Percentiles rank a stretch among this genome's conserved stretches.
These are phyloP conservation scores for Teratosphaeriaceae sp. DNA, from an alignment of 2,329 filamentous ascomycete species.

Conservation along the genomic window DNA sequence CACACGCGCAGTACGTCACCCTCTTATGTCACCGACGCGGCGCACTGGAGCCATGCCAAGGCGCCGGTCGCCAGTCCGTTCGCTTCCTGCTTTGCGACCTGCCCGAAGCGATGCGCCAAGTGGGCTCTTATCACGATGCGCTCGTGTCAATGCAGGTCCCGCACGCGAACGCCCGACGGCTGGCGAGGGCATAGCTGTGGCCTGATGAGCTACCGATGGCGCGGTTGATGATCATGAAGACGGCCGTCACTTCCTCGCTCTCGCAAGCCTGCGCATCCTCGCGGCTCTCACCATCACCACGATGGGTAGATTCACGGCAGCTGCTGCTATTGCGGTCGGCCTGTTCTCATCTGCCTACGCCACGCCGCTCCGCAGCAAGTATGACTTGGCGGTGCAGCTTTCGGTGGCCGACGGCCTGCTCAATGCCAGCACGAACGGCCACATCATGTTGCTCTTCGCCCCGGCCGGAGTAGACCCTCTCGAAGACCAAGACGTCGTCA, in stretches of 20 bases:
- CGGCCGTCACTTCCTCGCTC: no score
- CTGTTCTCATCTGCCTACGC: neutral
- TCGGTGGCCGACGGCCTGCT: constrained; percentile 26
- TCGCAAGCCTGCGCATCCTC: no score
- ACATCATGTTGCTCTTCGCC: constrained; percentile 29
- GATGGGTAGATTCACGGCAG: neutral
- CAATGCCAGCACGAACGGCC: constrained; percentile 24
- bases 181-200: neutral
- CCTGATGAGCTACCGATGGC: neutral
- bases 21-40: no score
- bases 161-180: neutral
- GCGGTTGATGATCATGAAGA: no score
- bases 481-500: constrained; percentile 31
- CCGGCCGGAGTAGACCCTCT: constrained; percentile 30
- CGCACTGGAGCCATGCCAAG: no score
- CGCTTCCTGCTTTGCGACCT: neutral
- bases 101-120: neutral
- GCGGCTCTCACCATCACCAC: neutral
- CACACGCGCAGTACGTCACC: no score
- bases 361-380: neutral
- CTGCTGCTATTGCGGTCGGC: neutral
- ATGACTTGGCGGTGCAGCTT: constrained; percentile 19
- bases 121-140: neutral
- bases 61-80: neutral
- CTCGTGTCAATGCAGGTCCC: neutral